Percentiles rank a stretch among this genome's conserved stretches.
Evolutionary conservation across 2,329 filamentous ascomycete genomes (phyloP).

Genomic region (Cladosporium oxysporum): DNA sequence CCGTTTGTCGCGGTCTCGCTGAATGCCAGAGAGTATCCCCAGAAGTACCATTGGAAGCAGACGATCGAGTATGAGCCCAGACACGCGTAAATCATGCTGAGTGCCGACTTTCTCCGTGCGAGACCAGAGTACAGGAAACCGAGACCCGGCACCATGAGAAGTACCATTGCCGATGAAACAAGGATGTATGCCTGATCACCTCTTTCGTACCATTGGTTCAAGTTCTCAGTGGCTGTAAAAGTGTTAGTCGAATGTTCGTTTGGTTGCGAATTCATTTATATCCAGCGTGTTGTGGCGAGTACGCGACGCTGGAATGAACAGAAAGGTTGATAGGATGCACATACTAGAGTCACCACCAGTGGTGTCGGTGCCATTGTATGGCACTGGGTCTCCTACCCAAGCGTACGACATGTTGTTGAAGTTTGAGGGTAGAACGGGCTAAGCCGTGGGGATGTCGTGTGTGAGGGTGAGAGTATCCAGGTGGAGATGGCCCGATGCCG

Average conservation of each 20-base stretch:
- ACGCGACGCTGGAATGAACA: not conserved
- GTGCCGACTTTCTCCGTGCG: slow-evolving; percentile 93
- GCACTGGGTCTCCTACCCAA: slow-evolving; percentile 47
- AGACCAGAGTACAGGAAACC: slow-evolving; percentile 97
- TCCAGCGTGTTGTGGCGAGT: not conserved
- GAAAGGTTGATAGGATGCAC: slow-evolving; percentile 33
- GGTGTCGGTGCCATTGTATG: slow-evolving; percentile 58
- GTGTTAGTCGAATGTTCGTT: slow-evolving; percentile 5
- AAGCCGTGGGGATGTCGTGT: slow-evolving; percentile 4
- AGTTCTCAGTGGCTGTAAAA: slow-evolving; percentile 70
- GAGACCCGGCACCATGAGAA: slow-evolving; percentile 95
- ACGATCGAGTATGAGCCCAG: slow-evolving; percentile 92
- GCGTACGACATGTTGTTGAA: slow-evolving; percentile 50
- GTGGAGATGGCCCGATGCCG: slow-evolving; percentile 2
- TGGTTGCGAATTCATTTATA: not conserved
- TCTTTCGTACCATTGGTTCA: slow-evolving; percentile 93
- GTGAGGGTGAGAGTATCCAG: not conserved
- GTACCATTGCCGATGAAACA: slow-evolving; percentile 84
- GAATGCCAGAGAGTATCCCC: slow-evolving; percentile 96
- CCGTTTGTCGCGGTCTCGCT: slow-evolving; percentile 78
- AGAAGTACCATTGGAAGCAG: slow-evolving; percentile 99
- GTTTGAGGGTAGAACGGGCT: not conserved
- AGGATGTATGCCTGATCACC: slow-evolving; percentile 96
- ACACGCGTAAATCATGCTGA: slow-evolving; percentile 95
- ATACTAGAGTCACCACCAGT: slow-evolving; percentile 78